phyloP scores from a whole-genome alignment of 352 stramenopile genomes.

The Pythium aristosporum region DNA sequence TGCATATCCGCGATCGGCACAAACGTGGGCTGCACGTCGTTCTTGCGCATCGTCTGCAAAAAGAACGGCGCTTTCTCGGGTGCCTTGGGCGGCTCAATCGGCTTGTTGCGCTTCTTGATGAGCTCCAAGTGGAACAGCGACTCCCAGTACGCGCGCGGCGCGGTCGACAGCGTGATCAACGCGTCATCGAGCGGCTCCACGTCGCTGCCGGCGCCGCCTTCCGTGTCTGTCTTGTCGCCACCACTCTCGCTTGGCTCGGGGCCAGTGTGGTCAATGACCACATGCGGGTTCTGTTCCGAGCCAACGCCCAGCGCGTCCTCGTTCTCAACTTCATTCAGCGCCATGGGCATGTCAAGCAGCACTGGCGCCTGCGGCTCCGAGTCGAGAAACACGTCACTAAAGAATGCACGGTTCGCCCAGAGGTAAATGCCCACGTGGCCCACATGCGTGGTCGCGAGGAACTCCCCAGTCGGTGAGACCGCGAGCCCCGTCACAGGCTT shows the following conservation, averaged over 20 bases:
- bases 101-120: slow-evolving; percentile 96
- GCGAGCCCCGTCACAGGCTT: slow-evolving; percentile 90
- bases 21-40: slow-evolving; percentile 79
- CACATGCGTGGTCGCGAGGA: slow-evolving; percentile 94
- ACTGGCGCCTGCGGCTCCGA: slow-evolving; percentile 68
- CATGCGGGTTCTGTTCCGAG: slow-evolving; percentile 47
- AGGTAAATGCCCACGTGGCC: slow-evolving; percentile 92
- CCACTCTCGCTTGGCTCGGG: neutral
- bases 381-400: slow-evolving; percentile 87
- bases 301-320: slow-evolving; percentile 52
- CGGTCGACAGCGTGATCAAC: slow-evolving; percentile 75
- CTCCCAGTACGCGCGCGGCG: slow-evolving; percentile 86
- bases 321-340: slow-evolving; percentile 84
- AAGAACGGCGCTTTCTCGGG: slow-evolving; percentile 95
- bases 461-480: slow-evolving; percentile 94
- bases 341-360: slow-evolving; percentile 91
- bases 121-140: slow-evolving; percentile 92
- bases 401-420: slow-evolving; percentile 95
- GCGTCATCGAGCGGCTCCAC: slow-evolving; percentile 55
- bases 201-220: slow-evolving; percentile 27
- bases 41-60: slow-evolving; percentile 87
- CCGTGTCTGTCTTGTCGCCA: slow-evolving; percentile 37
- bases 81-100: slow-evolving; percentile 92
- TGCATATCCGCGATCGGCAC: slow-evolving; percentile 39
- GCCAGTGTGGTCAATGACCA: slow-evolving; percentile 29